Base-by-base conservation (phyloP, 306 rosid species). In the Senna siamea region DNA sequence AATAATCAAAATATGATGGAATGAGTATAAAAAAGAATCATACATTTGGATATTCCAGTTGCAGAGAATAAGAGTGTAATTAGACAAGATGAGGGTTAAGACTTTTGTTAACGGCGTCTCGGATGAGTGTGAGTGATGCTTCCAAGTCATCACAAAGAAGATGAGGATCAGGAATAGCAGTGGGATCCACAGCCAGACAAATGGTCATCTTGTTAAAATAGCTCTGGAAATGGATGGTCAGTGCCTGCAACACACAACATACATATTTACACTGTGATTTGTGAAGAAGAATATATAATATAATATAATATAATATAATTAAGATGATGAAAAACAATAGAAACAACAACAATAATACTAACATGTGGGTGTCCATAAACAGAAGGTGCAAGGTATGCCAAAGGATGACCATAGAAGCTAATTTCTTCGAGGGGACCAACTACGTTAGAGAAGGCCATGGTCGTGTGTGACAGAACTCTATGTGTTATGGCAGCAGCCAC, bases 321-420 rank as follows among this genome's bases (percentile, higher is more conserved):
- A 32, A 2, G 37, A 32, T 32, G 5, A 5, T 32, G 37, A 32
- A 32, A 2, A 32, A 2, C 2, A 2, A 32, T 32, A 32, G 2
- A 32, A 32, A 7, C n/a, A n/a, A n/a, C n/a, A n/a, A n/a, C n/a
- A 38, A 4, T 9, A 28, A 54, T 3, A 70, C 88, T 74, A 70
- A 86, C 96, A 1, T 77, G 89, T n/a, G 96, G 93, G 66, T 86
- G 92, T 19, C 93, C 96, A 57, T 90, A 90, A 66, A 82, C 88
- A 77, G 83, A 76, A 14, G 90, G 89, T 26, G 89, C 90, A 74
- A 88, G 43, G 84, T 64, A 90, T 52, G 82, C 71, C 5, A 85
- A 17, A 10, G 85, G 90, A 76, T 85, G 96, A 28, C 89, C 93
- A 35, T 76, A 83, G 74, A 85, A 90, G 74, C 87, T 82, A 32